These are phyloP conservation scores for Aureobasidium sp. DNA, from an alignment of 2,329 filamentous ascomycete species.

Conservation along the genomic window DNA sequence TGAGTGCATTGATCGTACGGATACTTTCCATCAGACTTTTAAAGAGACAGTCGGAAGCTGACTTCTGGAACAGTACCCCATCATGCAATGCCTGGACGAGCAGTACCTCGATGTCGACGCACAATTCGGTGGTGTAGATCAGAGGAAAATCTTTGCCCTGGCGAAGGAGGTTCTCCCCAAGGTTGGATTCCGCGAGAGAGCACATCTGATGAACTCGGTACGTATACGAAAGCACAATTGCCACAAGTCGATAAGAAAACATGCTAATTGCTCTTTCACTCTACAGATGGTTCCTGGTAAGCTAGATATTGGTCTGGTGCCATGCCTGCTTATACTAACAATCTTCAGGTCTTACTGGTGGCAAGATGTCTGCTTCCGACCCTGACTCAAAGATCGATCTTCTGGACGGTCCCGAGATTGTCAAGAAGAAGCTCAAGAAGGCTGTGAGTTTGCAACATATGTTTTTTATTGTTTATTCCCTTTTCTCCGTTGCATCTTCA, in stretches of 20 bases:
- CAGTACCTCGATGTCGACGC: slow-evolving; percentile 79
- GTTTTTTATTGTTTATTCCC: too few relatives aligned
- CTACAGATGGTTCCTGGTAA: background rate
- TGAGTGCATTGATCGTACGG: slow-evolving; percentile 60
- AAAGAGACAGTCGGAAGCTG: too few relatives aligned
- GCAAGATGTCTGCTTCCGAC: slow-evolving; percentile 70
- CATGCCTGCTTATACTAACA: background rate
- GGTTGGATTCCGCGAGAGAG: slow-evolving; percentile 70
- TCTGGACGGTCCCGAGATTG: slow-evolving; percentile 64
- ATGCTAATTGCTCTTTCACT: too few relatives aligned
- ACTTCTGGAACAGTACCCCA: background rate
- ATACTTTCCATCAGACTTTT: too few relatives aligned
- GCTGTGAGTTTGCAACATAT: slow-evolving; percentile 47
- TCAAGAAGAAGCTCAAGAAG: slow-evolving; percentile 75
- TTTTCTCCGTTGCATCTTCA: too few relatives aligned
- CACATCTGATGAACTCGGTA: slow-evolving; percentile 59
- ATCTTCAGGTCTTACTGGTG: slow-evolving; percentile 40
- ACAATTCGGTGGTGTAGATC: slow-evolving; percentile 78
- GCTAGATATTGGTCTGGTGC: background rate
- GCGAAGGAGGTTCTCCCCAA: slow-evolving; percentile 31
- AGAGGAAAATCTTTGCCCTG: slow-evolving; percentile 80
- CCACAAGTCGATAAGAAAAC: too few relatives aligned
- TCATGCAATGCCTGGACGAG: slow-evolving; percentile 88
- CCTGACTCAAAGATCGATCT: slow-evolving; percentile 76
- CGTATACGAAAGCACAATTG: too few relatives aligned